Conservation (phyloP, 2,329 filamentous ascomycete genomes). For the Aureobasidium sp. region DNA sequence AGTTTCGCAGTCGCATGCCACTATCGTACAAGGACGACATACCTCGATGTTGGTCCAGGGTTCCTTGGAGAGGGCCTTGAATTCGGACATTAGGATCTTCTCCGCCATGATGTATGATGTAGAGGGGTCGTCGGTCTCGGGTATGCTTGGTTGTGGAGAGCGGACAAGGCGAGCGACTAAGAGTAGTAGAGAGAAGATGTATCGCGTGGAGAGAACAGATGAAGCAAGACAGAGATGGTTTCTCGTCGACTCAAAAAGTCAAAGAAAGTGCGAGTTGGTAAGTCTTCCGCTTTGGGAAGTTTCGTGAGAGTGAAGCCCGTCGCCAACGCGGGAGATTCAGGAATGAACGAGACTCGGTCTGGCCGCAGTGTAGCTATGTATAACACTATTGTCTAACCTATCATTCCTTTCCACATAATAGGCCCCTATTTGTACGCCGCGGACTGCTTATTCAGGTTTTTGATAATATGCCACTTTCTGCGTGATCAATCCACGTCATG, state of each 20-base stretch:
- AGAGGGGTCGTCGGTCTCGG: neutral
- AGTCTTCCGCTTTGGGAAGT: constrained; percentile 7
- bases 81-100: constrained; percentile 82
- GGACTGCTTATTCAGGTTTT: neutral
- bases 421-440: neutral
- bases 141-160: neutral
- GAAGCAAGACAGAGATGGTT: neutral
- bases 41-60: constrained; percentile 91
- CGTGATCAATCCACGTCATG: constrained; percentile 6
- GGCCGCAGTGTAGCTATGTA: neutral
- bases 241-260: neutral
- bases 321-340: neutral
- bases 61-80: constrained; percentile 72
- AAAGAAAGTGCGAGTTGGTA: constrained; percentile 5
- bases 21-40: constrained; percentile 12
- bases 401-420: neutral
- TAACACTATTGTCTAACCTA: neutral
- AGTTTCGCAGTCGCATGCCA: neutral
- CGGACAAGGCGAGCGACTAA: neutral
- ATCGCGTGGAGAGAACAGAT: neutral
- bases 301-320: neutral
- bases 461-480: neutral
- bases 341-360: neutral
- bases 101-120: constrained; percentile 46
- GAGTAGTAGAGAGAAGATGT: neutral